Percentiles rank a stretch among this genome's conserved stretches.
Conservation (phyloP, 2,329 filamentous ascomycete genomes). For the Ophiosphaerella narmari region DNA sequence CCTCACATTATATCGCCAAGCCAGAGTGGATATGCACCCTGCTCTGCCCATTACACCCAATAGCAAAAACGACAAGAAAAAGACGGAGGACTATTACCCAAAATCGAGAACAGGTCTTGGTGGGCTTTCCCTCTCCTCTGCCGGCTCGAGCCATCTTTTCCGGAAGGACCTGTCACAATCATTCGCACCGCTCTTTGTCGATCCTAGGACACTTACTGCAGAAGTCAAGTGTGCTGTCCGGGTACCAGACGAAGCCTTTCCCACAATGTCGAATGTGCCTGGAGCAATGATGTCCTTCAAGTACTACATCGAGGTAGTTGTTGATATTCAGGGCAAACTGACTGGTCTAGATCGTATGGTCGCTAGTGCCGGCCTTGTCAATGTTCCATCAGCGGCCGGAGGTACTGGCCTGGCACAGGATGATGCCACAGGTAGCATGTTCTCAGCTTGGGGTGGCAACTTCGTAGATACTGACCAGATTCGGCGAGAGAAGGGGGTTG, state of each 20-base stretch:
- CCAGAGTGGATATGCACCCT: conserved; percentile 81
- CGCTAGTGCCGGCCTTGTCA: conserved; percentile 60
- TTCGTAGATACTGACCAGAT: conserved; percentile 88
- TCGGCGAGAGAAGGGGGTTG: conserved; percentile 87
- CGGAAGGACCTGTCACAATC: conserved; percentile 92
- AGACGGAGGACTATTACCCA: conserved; percentile 84
- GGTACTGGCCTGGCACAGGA: conserved; percentile 44
- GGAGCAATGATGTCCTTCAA: conserved; percentile 94
- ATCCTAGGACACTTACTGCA: conserved; percentile 76
- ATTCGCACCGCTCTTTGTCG: conserved; percentile 84
- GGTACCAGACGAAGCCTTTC: conserved; percentile 88
- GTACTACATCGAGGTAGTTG: conserved; percentile 89
- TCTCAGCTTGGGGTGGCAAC: conserved; percentile 64
- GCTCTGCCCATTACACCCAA: conserved; percentile 64
- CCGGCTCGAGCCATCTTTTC: conserved; percentile 88
- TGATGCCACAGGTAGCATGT: conserved; percentile 50
- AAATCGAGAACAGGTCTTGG: conserved; percentile 85
- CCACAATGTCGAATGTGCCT: conserved; percentile 86
- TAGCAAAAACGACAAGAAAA: conserved; percentile 68
- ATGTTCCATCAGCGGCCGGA: conserved; percentile 47
- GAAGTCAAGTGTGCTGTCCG: conserved; percentile 82
- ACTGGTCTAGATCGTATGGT: conserved; percentile 72
- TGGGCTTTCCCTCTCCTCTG: conserved; percentile 83
- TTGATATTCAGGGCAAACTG: conserved; percentile 88
- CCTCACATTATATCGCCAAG: conserved; percentile 87